Conservation (phyloP, 495 filamentous ascomycete species). For the Schizothecium vesticola region DNA sequence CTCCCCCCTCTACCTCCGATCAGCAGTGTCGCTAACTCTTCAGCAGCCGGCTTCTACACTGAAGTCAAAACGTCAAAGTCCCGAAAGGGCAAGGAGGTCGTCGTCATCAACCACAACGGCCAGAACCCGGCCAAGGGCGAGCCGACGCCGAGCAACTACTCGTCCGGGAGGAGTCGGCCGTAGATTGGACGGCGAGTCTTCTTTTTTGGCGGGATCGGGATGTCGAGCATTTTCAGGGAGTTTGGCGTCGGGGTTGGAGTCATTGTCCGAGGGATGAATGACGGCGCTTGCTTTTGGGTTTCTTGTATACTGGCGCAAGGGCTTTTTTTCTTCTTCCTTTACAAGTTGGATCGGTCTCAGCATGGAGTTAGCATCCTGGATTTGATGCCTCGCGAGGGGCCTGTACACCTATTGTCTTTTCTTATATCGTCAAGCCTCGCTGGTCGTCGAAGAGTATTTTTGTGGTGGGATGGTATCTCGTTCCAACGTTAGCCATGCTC, state of each 20-base stretch:
- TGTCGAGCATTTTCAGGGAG: neutral
- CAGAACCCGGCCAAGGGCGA: neutral
- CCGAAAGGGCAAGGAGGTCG: neutral
- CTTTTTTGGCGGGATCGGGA: neutral
- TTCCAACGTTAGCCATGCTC: neutral
- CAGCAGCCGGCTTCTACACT: neutral
- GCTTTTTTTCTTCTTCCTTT: neutral
- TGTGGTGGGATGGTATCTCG: neutral
- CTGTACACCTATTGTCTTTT: neutral
- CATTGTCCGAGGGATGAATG: neutral
- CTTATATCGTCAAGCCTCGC: neutral
- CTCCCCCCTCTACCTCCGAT: neutral
- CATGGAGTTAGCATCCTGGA: neutral
- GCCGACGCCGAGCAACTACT: neutral
- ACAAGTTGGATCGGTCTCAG: neutral
- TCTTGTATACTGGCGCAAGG: neutral
- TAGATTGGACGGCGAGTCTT: neutral
- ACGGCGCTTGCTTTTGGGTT: neutral
- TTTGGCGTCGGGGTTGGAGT: neutral
- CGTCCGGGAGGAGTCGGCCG: neutral
- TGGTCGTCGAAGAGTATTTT: neutral
- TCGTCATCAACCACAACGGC: neutral
- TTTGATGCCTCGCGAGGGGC: neutral
- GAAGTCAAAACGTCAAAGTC: neutral
- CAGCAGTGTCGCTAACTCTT: neutral